Evolutionary conservation across 2,329 filamentous ascomycete genomes (phyloP).

Genomic region (Calonectria pseudoturangicola): DNA sequence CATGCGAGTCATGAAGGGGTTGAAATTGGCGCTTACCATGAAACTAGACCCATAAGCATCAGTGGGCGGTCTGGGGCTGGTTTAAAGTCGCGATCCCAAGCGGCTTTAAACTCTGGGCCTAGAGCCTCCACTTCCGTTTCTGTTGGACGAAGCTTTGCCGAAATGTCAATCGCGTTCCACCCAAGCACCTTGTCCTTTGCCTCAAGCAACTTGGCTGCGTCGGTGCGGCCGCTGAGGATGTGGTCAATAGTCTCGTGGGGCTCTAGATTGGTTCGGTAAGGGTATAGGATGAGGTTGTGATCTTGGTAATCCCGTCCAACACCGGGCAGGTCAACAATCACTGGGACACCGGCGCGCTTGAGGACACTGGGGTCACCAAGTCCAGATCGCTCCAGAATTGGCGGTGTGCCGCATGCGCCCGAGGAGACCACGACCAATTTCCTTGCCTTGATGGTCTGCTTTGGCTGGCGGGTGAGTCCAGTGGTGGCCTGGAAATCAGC

Average conservation of each 20-base stretch:
- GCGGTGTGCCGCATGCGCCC: constrained; percentile 72
- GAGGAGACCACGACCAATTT: constrained; percentile 59
- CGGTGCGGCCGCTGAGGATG: constrained; percentile 68
- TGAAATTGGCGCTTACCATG: constrained; percentile 47
- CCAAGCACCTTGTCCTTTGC: constrained; percentile 70
- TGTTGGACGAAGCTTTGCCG: constrained; percentile 73
- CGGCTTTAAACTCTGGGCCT: constrained; percentile 70
- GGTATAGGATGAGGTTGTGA: constrained; percentile 72
- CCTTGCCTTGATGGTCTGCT: constrained; percentile 51
- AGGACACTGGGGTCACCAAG: constrained; percentile 72
- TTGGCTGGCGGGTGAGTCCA: constrained; percentile 35
- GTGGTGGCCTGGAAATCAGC: constrained; percentile 49
- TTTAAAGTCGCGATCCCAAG: constrained; percentile 74
- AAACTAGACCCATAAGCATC: constrained; percentile 62
- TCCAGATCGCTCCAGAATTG: constrained; percentile 77
- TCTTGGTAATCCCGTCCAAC: constrained; percentile 74
- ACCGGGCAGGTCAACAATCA: constrained; percentile 68
- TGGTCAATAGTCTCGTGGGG: constrained; percentile 67
- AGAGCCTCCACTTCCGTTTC: constrained; percentile 70
- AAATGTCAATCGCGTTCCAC: constrained; percentile 75
- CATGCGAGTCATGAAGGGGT: not conserved
- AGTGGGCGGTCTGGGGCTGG: constrained; percentile 66
- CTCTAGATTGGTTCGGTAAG: constrained; percentile 64
- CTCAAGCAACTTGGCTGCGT: constrained; percentile 66
- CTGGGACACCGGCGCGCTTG: constrained; percentile 65